Conservation (phyloP, 1,284 basidiomycete genomes). For the Microbotryomycetes sp. region DNA sequence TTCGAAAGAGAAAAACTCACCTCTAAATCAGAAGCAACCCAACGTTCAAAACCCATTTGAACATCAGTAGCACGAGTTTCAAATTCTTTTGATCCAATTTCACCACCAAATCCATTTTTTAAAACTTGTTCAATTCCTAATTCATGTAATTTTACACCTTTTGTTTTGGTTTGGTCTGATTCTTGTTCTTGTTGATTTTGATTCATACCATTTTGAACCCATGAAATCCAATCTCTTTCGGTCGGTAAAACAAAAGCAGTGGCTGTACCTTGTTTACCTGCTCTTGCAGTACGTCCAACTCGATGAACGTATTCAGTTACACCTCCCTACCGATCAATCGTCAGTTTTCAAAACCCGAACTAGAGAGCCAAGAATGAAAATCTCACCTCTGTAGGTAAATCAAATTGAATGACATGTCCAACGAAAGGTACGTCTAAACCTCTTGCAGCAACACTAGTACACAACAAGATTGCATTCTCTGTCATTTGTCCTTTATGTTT, state of each 20-base stretch:
- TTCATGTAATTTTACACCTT: slow-evolving; percentile 53
- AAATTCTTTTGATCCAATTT: slow-evolving; percentile 66
- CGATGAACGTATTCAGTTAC: slow-evolving; percentile 95
- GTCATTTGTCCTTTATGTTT: slow-evolving; percentile 40
- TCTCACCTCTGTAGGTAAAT: slow-evolving; percentile 77
- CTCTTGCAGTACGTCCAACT: slow-evolving; percentile 93
- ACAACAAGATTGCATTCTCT: slow-evolving; percentile 63
- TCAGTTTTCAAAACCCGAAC: neutral
- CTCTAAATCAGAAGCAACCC: slow-evolving; percentile 70
- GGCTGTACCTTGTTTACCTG: slow-evolving; percentile 76
- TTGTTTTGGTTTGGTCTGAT: slow-evolving; percentile 37
- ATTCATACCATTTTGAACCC: slow-evolving; percentile 73
- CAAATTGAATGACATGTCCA: slow-evolving; percentile 88
- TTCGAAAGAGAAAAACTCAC: slow-evolving; percentile 56
- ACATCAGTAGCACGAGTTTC: slow-evolving; percentile 92
- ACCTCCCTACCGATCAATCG: slow-evolving; percentile 54
- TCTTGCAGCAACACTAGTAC: slow-evolving; percentile 94
- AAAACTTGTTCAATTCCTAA: slow-evolving; percentile 66
- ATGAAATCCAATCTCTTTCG: slow-evolving; percentile 80
- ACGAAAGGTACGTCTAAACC: slow-evolving; percentile 97
- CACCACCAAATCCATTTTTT: slow-evolving; percentile 71
- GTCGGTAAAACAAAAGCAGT: slow-evolving; percentile 87
- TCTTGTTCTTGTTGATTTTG: slow-evolving; percentile 43
- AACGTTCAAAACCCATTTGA: slow-evolving; percentile 89
- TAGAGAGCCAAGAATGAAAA: neutral